Evolutionary conservation across 2,329 filamentous ascomycete species (phyloP).

Genomic region (Stagonosporopsis cucurbitacearum): DNA sequence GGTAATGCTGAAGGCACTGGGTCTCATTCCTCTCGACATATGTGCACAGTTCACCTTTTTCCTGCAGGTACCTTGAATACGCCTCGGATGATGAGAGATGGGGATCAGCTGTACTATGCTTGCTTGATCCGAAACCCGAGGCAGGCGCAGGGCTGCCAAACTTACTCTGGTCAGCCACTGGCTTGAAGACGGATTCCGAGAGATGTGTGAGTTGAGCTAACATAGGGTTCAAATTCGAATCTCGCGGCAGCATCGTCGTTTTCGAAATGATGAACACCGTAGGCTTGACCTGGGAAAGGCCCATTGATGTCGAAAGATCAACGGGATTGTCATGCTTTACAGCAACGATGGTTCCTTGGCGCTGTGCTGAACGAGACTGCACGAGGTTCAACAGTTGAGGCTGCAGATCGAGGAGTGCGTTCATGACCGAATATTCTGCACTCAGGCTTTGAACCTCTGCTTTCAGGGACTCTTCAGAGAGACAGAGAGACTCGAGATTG

Average conservation of each 20-base stretch:
- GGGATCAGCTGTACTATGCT: neutral
- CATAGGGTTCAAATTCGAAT: neutral
- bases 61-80: constrained; percentile 3
- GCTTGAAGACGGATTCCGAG: neutral
- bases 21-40: neutral
- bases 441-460: neutral
- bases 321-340: constrained; percentile 16
- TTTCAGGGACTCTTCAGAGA: constrained; percentile 1
- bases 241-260: neutral
- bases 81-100: neutral
- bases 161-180: neutral
- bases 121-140: neutral
- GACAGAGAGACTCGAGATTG: neutral
- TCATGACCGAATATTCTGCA: constrained; percentile 24
- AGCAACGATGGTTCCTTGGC: constrained; percentile 24
- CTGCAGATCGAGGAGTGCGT: constrained; percentile 21
- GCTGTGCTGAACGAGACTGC: constrained; percentile 12
- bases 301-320: neutral
- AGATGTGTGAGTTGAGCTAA: neutral
- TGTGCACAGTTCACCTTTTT: constrained; percentile 15
- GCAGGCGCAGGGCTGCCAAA: neutral
- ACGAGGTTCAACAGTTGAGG: constrained; percentile 27
- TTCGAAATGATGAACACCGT: constrained; percentile 2
- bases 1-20: constrained; percentile 12
- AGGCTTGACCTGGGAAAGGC: neutral